Base-by-base conservation (phyloP, 2,329 filamentous ascomycete genomes). In the Emergomyces pasteurianus region DNA sequence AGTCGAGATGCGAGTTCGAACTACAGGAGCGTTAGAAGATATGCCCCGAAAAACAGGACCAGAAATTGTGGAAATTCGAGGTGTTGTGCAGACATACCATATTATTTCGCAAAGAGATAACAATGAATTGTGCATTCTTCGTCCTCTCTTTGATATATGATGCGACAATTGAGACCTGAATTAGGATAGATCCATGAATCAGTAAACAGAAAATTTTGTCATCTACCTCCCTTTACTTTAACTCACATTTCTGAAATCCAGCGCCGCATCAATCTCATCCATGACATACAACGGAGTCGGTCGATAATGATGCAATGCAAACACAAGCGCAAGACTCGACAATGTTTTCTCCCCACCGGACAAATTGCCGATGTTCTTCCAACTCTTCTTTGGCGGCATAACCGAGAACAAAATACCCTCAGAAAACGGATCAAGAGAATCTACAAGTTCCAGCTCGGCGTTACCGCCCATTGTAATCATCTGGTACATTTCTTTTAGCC, bases 391-490 rank as follows among this genome's bases (percentile, higher is more conserved):
- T 14, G 94, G 94, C 58, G 94, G 95, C 94, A 99, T 99, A 66
- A 99, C 95, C 60, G 87, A 92, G 79, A 99, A 99, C 55, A 96
- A 74, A 64, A 99, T 97, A 31, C 94, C 94, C 75, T 99, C 94
- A 7, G 89, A 91, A 79, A 99, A 99, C 0, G 94, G 94, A 73
- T 99, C 95, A 2, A 99, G 80, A 21, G 88, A 92, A 78, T 99
- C 94, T 47, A 99, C 94, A 28, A 99, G 85, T 74, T 99, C 95
- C 14, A 99, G 83, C 77, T 99, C 94, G 0, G 94, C 94, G 69
- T 99, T 99, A 60, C 94, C 94, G 63, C 94, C 94, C 91, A 99
- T 97, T 26, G 94, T 99, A 73, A 99, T 99, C 92, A 99, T 96
- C 73, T 99, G 94, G 77, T 99, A 99, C 94, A 99, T 99, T 72